Conservation (phyloP, 768 basidiomycete genomes). For the Leccinum barrowsii region DNA sequence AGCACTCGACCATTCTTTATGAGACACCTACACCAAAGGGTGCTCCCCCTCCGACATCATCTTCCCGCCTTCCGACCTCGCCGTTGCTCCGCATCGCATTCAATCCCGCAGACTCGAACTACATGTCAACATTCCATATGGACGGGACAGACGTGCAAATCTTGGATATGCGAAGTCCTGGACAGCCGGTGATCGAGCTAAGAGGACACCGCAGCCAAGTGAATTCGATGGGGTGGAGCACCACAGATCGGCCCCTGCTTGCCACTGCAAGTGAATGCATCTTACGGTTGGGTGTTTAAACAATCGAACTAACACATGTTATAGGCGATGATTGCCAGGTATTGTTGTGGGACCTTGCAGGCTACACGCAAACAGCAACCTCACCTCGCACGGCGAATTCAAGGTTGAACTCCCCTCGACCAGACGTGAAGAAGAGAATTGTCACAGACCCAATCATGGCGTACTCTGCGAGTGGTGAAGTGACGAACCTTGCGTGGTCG, state of each 20-base stretch:
- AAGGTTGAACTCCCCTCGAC: conserved; percentile 74
- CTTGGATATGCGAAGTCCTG: conserved; percentile 95
- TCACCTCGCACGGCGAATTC: conserved; percentile 70
- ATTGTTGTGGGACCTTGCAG: conserved; percentile 86
- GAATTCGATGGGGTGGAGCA: conserved; percentile 90
- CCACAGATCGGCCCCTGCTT: conserved; percentile 75
- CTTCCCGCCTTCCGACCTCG: conserved; percentile 69
- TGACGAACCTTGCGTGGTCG: conserved; percentile 88
- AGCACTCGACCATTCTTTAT: conserved; percentile 98
- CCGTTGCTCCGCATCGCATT: conserved; percentile 86
- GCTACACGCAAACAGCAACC: conserved; percentile 55
- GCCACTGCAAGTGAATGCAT: conserved; percentile 76
- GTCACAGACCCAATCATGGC: conserved; percentile 80
- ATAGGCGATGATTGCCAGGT: conserved; percentile 92
- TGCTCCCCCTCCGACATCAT: conserved; percentile 54
- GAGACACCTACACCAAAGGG: conserved; percentile 85
- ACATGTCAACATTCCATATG: conserved; percentile 96
- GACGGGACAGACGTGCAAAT: conserved; percentile 89
- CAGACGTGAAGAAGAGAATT: conserved; percentile 73
- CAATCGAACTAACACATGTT: conserved; percentile 1
- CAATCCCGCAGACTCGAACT: conserved; percentile 88
- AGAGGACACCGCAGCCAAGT: conserved; percentile 78
- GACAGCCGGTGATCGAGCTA: conserved; percentile 90
- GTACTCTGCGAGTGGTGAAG: conserved; percentile 72
- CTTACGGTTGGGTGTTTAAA: background rate